These are phyloP conservation scores for Gamarada debralockiae DNA, from an alignment of 495 filamentous ascomycete genomes.

Conservation along the genomic window DNA sequence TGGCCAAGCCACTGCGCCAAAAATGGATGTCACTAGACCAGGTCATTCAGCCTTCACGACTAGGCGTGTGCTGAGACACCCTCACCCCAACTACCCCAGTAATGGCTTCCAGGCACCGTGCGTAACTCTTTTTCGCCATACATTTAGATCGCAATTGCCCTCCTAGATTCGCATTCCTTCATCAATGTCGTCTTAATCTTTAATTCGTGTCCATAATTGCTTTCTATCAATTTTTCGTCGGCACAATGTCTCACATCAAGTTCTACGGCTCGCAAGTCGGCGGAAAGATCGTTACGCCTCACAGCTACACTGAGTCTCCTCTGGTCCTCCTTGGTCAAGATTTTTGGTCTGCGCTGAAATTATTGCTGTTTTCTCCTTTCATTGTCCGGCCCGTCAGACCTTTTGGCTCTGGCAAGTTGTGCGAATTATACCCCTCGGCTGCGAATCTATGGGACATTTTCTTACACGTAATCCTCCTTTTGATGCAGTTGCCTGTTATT, in stretches of 20 bases:
- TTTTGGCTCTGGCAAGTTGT: constrained; percentile 43
- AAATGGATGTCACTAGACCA: too few relatives aligned
- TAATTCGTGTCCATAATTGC: background rate
- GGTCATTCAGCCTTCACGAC: too few relatives aligned
- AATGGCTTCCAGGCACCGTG: too few relatives aligned
- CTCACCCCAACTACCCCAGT: too few relatives aligned
- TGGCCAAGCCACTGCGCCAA: too few relatives aligned
- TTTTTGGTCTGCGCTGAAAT: constrained; percentile 46
- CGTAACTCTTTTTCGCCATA: too few relatives aligned
- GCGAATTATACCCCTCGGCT: constrained; percentile 52
- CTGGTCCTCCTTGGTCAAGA: constrained; percentile 51
- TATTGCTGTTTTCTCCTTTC: constrained; percentile 45
- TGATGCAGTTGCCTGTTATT: constrained; percentile 45
- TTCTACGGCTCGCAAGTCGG: constrained; percentile 52
- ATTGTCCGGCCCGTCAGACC: constrained; percentile 50
- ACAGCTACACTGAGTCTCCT: constrained; percentile 59
- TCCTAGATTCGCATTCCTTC: too few relatives aligned
- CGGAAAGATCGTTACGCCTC: constrained; percentile 41
- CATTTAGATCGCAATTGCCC: too few relatives aligned
- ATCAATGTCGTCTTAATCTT: too few relatives aligned
- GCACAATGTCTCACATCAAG: constrained; percentile 5
- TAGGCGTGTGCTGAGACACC: too few relatives aligned
- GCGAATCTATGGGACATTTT: constrained; percentile 45
- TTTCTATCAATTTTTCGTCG: background rate
- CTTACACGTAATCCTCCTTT: constrained; percentile 46